phyloP scores from a whole-genome alignment of 768 basidiomycete genomes.

The Termitomyces sp. region DNA sequence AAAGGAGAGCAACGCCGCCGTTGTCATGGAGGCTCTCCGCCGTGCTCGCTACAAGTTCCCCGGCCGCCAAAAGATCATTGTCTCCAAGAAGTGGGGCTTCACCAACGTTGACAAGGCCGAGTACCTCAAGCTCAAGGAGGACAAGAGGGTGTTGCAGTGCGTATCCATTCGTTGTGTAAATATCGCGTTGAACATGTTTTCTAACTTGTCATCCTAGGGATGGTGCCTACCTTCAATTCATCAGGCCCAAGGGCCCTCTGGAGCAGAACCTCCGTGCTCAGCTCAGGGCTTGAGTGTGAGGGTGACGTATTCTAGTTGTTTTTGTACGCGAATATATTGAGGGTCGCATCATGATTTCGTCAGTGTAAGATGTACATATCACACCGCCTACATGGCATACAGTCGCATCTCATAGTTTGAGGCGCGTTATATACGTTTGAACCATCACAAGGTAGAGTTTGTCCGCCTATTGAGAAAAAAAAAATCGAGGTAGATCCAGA shows the following conservation, averaged over 20 bases:
- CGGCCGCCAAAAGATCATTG: slow-evolving; percentile 96
- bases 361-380: no score
- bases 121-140: slow-evolving; percentile 84
- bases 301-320: slow-evolving; percentile 10
- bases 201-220: slow-evolving; percentile 48
- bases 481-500: no score
- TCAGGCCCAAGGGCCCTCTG: slow-evolving; percentile 82
- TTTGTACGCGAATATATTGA: slow-evolving; percentile 12
- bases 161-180: slow-evolving; percentile 32
- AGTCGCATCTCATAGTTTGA: no score
- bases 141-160: slow-evolving; percentile 85
- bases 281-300: slow-evolving; percentile 56
- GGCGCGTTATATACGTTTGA: no score
- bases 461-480: no score
- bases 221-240: slow-evolving; percentile 94
- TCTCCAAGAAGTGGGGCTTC: slow-evolving; percentile 99
- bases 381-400: no score
- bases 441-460: no score
- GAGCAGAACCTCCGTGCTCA: slow-evolving; percentile 84
- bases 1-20: slow-evolving; percentile 82
- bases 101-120: slow-evolving; percentile 91
- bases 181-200: slow-evolving; percentile 1
- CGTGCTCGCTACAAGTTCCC: slow-evolving; percentile 99
- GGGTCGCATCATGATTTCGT: background rate
- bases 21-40: slow-evolving; percentile 95